Percentiles rank a stretch among this genome's conserved stretches.
Evolutionary conservation across 1,284 basidiomycete genomes (phyloP).

Genomic region (Boletus sp.): DNA sequence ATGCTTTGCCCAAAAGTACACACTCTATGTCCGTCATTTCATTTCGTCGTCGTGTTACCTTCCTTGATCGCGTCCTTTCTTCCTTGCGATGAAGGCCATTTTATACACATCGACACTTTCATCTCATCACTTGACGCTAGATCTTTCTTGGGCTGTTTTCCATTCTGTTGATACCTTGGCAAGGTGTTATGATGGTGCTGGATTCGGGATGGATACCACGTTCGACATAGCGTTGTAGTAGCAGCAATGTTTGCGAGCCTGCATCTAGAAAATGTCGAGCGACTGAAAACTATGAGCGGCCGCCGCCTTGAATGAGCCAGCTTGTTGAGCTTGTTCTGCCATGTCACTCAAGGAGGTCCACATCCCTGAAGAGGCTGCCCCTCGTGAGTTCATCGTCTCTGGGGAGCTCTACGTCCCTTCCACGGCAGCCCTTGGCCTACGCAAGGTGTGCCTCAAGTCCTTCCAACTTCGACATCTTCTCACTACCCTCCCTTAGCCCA

Average conservation of each 20-base stretch:
- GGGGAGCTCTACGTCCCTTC: constrained; percentile 65
- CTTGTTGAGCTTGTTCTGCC: background rate
- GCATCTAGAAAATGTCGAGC: background rate
- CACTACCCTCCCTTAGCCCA: constrained; percentile 23
- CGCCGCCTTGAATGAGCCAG: no score
- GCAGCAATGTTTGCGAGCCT: background rate
- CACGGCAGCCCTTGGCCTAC: constrained; percentile 46
- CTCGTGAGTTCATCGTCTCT: constrained; percentile 45
- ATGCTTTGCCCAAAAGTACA: constrained; percentile 8
- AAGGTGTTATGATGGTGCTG: constrained; percentile 6
- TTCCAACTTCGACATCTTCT: background rate
- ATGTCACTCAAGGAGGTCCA: constrained; percentile 22
- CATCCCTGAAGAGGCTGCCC: constrained; percentile 7
- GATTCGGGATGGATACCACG: constrained; percentile 6
- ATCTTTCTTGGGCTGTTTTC: constrained; percentile 13
- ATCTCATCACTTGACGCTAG: constrained; percentile 8
- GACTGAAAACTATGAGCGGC: background rate
- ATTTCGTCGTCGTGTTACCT: constrained; percentile 14
- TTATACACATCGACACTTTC: constrained; percentile 10
- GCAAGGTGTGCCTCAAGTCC: constrained; percentile 46
- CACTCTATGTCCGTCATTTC: constrained; percentile 16
- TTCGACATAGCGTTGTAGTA: constrained; percentile 8
- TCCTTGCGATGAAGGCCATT: constrained; percentile 17
- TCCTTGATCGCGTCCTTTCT: constrained; percentile 8
- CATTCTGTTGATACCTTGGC: constrained; percentile 18